phyloP scores from a whole-genome alignment of 352 stramenopile species.

The Elongisporangium prolatum region DNA sequence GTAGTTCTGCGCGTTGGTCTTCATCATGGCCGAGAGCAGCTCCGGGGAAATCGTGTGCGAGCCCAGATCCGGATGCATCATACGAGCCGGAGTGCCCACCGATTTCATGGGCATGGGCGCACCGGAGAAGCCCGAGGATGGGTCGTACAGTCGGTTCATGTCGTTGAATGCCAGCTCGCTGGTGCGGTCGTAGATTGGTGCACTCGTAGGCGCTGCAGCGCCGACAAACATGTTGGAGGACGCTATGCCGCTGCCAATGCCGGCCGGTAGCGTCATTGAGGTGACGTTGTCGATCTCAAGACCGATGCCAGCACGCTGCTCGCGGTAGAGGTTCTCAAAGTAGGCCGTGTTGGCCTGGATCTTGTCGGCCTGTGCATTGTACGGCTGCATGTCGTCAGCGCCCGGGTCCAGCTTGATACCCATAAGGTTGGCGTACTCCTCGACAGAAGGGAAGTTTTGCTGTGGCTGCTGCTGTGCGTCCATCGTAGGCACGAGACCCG shows the following conservation, averaged over 20 bases:
- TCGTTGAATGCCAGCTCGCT: constrained; percentile 63
- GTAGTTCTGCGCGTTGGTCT: constrained; percentile 66
- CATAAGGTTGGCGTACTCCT: constrained; percentile 81
- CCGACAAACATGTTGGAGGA: constrained; percentile 29
- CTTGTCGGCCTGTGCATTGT: constrained; percentile 37
- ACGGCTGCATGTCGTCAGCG: constrained; percentile 34
- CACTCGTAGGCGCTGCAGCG: constrained; percentile 18
- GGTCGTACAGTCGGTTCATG: constrained; percentile 69
- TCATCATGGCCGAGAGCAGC: constrained; percentile 78
- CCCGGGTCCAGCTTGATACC: constrained; percentile 68
- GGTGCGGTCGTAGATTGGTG: constrained; percentile 42
- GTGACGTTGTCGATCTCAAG: constrained; percentile 45
- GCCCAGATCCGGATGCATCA: constrained; percentile 38
- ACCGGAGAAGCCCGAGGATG: constrained; percentile 37
- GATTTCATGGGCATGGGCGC: constrained; percentile 45
- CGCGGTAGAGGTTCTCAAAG: constrained; percentile 74
- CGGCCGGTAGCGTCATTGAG: constrained; percentile 61
- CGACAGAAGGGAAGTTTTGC: constrained; percentile 40
- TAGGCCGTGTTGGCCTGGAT: constrained; percentile 79
- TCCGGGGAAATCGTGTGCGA: constrained; percentile 80
- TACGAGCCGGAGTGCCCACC: constrained; percentile 6
- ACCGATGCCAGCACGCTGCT: constrained; percentile 28
- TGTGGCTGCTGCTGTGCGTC: constrained; percentile 36
- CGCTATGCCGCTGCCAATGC: constrained; percentile 53
- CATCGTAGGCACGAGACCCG: constrained; percentile 29